Conservation (phyloP, 1,284 basidiomycete genomes). For the Kalmanozyma brasiliensis region DNA sequence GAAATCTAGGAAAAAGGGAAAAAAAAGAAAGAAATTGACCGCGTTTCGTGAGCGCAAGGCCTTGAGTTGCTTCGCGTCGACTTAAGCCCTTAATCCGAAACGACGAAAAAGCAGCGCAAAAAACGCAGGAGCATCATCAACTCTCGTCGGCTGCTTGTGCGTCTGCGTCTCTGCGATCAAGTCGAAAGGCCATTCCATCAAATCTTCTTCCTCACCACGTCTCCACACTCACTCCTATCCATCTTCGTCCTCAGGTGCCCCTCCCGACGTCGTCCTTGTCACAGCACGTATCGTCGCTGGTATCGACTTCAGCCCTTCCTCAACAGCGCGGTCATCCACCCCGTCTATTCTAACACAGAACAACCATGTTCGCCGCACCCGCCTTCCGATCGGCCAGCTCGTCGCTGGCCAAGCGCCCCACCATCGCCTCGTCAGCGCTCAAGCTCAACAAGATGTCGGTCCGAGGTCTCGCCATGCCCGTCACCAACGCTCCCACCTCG, state of each 20-base stretch:
- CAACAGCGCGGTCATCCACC: neutral
- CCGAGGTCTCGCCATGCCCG: conserved; percentile 57
- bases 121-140: neutral
- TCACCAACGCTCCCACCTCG: conserved; percentile 61
- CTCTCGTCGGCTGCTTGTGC: conserved; percentile 7
- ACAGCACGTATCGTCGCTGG: conserved; percentile 1
- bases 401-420: conserved; percentile 51
- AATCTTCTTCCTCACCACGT: conserved; percentile 24
- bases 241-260: conserved; percentile 1
- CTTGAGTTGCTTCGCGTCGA: too few relatives aligned
- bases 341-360: too few relatives aligned
- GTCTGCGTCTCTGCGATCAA: conserved; percentile 6
- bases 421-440: conserved; percentile 48
- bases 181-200: neutral
- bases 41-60: too few relatives aligned
- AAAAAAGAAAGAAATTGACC: too few relatives aligned
- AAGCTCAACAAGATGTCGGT: conserved; percentile 42
- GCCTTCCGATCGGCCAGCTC: conserved; percentile 46
- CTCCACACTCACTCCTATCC: conserved; percentile 17
- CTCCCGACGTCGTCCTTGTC: conserved; percentile 7
- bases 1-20: neutral
- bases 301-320: neutral
- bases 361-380: conserved; percentile 38
- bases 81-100: too few relatives aligned
- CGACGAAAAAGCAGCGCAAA: too few relatives aligned